phyloP scores from a whole-genome alignment of 805 yeast species.

The Zygotorulaspora sp. region DNA sequence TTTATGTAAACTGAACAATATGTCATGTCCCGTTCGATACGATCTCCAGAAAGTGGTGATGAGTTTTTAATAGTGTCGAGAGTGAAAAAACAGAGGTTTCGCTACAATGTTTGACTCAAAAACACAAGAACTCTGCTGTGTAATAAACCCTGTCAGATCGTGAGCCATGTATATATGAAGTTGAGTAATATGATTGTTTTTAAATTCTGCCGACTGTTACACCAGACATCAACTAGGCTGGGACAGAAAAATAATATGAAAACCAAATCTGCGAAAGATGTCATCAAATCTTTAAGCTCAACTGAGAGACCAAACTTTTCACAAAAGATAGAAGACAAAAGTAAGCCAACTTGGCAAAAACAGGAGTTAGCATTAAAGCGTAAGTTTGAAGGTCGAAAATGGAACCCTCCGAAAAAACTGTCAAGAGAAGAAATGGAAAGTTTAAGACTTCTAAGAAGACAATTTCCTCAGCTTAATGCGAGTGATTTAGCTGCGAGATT shows the following conservation, averaged over 20 bases:
- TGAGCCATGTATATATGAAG: not conserved
- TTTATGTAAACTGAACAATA: no score
- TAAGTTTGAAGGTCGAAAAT: constrained; percentile 52
- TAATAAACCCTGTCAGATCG: no score
- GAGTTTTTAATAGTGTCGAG: no score
- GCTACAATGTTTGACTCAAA: no score
- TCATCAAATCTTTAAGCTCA: constrained; percentile 18
- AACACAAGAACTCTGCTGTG: no score
- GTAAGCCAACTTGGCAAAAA: constrained; percentile 64
- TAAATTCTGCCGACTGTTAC: constrained; percentile 9
- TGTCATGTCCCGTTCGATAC: no score
- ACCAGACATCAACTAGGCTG: constrained; percentile 6
- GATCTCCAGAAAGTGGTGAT: no score
- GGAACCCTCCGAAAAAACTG: constrained; percentile 66
- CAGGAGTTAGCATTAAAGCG: constrained; percentile 59
- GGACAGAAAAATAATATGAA: constrained; percentile 4
- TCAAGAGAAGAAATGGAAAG: constrained; percentile 67
- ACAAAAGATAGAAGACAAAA: constrained; percentile 19
- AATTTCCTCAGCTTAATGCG: constrained; percentile 57
- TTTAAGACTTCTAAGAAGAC: constrained; percentile 50
- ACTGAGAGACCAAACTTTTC: constrained; percentile 13
- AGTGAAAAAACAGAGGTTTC: no score
- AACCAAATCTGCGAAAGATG: constrained; percentile 17
- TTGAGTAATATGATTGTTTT: constrained; percentile 3
- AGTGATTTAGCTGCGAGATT: constrained; percentile 59